Percentiles rank a stretch among this genome's conserved stretches.
phyloP scores from a whole-genome alignment of 345 rosid species.

The Eucalyptus decipiens region DNA sequence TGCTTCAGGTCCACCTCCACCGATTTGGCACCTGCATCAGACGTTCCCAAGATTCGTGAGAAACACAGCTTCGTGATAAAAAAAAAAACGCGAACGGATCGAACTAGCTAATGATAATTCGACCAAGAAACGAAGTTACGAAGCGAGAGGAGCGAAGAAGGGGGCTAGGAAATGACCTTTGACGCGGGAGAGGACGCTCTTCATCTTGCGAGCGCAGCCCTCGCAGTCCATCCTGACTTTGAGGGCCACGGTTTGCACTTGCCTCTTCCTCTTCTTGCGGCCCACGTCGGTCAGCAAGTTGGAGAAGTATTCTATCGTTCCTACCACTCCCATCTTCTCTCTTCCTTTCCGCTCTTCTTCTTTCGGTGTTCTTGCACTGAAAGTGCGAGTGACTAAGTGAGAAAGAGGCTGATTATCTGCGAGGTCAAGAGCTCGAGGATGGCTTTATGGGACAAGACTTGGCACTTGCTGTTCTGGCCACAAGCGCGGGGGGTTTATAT shows the following conservation, averaged over 20 bases:
- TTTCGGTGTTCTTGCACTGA: background rate
- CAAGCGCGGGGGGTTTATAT: background rate
- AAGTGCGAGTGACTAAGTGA: background rate
- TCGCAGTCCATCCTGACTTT: conserved; percentile 82
- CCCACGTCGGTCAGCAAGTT: conserved; percentile 29
- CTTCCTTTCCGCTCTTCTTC: background rate
- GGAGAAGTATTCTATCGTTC: conserved; percentile 62
- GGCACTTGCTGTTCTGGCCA: background rate
- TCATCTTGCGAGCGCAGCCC: conserved; percentile 82
- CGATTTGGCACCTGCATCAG: conserved; percentile 44
- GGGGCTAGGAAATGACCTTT: conserved; percentile 31
- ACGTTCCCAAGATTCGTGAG: background rate
- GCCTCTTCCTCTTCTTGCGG: conserved; percentile 50
- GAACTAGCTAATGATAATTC: background rate
- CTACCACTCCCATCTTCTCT: conserved; percentile 64
- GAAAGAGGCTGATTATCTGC: background rate
- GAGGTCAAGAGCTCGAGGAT: background rate
- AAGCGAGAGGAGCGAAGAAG: background rate
- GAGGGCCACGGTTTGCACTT: conserved; percentile 58
- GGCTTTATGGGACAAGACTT: background rate
- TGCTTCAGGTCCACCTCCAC: conserved; percentile 76
- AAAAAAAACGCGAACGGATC: background rate
- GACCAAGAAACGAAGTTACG: background rate
- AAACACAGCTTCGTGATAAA: background rate
- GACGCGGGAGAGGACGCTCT: conserved; percentile 52